These are phyloP conservation scores for Agaricus subrufescens DNA, from an alignment of 768 basidiomycete genomes.

Conservation along the genomic window DNA sequence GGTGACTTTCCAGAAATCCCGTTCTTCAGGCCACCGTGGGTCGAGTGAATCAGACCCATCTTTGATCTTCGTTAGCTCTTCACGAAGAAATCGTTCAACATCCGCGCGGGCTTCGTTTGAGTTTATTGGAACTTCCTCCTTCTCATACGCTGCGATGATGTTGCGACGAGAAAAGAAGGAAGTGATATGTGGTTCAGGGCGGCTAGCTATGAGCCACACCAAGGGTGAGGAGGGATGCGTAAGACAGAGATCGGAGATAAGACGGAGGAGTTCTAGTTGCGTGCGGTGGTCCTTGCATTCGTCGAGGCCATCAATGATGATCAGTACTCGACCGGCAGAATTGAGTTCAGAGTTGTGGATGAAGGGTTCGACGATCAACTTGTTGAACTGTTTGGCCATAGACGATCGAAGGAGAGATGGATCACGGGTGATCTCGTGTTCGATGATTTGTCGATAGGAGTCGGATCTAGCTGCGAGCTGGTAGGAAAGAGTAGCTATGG, in stretches of 20 bases:
- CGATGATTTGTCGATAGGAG: not conserved
- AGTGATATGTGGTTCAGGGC: not conserved
- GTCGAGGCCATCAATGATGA: not conserved
- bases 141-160: not conserved
- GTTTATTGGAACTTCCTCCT: not conserved
- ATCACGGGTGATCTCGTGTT: not conserved
- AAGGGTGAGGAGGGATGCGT: not conserved
- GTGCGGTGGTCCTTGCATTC: not conserved
- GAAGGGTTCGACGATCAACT: too few relatives aligned
- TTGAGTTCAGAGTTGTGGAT: too few relatives aligned
- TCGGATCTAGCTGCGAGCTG: not conserved
- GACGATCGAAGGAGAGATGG: not conserved
- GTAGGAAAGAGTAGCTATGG: not conserved
- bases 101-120: not conserved
- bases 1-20: not conserved
- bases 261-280: not conserved
- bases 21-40: not conserved
- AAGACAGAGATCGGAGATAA: not conserved
- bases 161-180: not conserved
- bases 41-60: not conserved
- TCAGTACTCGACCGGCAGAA: too few relatives aligned
- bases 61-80: not conserved
- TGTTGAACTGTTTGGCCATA: too few relatives aligned
- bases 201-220: conserved; percentile 1
- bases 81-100: not conserved